Evolutionary conservation across 352 stramenopile genomes (phyloP).

Genomic region (Phytophthora sp.): DNA sequence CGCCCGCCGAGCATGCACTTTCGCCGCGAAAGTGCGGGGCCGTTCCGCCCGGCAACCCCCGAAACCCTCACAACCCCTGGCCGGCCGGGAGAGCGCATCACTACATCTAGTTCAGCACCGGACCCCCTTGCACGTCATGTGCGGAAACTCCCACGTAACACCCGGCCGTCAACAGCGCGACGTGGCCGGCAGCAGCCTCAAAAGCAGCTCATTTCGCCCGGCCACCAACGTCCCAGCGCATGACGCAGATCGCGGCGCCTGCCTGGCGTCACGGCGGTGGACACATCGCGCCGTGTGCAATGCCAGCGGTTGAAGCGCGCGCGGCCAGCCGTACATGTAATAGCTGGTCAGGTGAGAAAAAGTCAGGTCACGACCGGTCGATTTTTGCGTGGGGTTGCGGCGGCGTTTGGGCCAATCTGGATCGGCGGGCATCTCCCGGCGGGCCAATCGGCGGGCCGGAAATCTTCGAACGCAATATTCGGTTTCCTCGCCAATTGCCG

Average conservation of each 20-base stretch:
- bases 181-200: no score
- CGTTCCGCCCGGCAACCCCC: background rate
- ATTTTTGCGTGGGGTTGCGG: slow-evolving; percentile 10
- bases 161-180: no score
- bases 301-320: no score
- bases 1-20: background rate
- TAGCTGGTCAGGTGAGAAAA: background rate
- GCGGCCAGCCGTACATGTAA: background rate
- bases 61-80: background rate
- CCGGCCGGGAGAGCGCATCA: background rate
- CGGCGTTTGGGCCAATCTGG: slow-evolving; percentile 25
- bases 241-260: no score
- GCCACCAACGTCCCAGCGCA: no score
- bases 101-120: no score
- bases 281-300: no score
- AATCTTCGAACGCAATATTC: slow-evolving; percentile 17
- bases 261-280: no score
- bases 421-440: slow-evolving; percentile 1
- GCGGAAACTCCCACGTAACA: no score
- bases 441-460: background rate
- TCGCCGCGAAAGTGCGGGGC: background rate
- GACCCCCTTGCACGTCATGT: no score
- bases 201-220: no score
- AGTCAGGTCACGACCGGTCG: slow-evolving; percentile 14
- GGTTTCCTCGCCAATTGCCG: slow-evolving; percentile 11